phyloP scores from a whole-genome alignment of 140 eudicot species.

The Bidens hawaiensis region DNA sequence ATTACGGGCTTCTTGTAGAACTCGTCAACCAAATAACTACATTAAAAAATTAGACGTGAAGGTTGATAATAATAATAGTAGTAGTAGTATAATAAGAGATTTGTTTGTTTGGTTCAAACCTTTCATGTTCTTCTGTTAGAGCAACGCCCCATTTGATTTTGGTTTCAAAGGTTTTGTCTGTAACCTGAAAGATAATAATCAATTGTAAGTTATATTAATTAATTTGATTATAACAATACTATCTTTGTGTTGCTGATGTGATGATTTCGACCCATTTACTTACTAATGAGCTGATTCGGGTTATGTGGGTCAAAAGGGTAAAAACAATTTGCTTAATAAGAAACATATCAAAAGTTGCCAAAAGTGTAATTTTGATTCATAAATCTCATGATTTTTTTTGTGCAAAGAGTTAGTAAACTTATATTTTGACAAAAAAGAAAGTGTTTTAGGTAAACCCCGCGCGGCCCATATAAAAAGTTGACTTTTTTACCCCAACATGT shows the following conservation, averaged over 20 bases:
- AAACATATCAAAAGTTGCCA: not conserved
- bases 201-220: not conserved
- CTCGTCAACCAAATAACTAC: conserved; percentile 72
- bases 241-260: not conserved
- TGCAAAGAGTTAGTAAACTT: not conserved
- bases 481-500: not conserved
- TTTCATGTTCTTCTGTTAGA: conserved; percentile 77
- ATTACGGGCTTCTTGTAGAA: conserved; percentile 65
- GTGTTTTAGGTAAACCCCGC: not conserved
- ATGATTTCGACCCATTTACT: not conserved
- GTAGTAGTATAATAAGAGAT: too few relatives aligned
- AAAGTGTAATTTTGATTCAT: not conserved
- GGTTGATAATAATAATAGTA: not conserved
- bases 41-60: not conserved
- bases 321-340: not conserved
- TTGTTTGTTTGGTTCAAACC: conserved; percentile 32
- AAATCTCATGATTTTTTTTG: not conserved
- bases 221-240: not conserved
- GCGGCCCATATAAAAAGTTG: not conserved
- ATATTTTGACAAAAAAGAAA: not conserved
- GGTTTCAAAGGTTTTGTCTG: conserved; percentile 43
- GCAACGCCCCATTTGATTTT: conserved; percentile 51
- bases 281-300: not conserved
- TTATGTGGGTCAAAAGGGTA: not conserved
- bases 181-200: conserved; percentile 35